A percentile compares a stretch with the other conserved stretches of the same genome.
phyloP scores from a whole-genome alignment of 2,329 filamentous ascomycete species.

The Pestalotiopsis sp. region DNA sequence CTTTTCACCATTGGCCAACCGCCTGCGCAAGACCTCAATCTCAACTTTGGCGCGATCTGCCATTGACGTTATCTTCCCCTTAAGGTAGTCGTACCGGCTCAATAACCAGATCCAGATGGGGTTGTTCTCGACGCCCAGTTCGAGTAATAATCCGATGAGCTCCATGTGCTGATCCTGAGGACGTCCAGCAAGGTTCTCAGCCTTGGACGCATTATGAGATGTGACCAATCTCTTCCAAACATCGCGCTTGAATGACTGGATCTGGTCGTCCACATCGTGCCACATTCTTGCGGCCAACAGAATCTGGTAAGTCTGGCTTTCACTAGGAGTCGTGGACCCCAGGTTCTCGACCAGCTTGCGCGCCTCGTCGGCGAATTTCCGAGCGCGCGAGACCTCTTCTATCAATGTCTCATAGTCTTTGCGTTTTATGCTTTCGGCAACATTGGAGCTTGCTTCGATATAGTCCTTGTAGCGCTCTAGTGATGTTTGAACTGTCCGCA shows the following conservation, averaged over 20 bases:
- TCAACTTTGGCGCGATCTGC: slow-evolving; percentile 89
- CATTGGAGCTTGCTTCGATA: slow-evolving; percentile 75
- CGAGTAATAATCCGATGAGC: slow-evolving; percentile 83
- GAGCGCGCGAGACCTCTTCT: slow-evolving; percentile 83
- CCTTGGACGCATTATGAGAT: slow-evolving; percentile 57
- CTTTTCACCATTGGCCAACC: slow-evolving; percentile 72
- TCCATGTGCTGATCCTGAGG: slow-evolving; percentile 86
- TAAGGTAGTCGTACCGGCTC: slow-evolving; percentile 86
- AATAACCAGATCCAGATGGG: slow-evolving; percentile 96
- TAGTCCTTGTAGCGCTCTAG: slow-evolving; percentile 79
- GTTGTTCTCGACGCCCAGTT: slow-evolving; percentile 92
- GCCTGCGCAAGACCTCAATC: slow-evolving; percentile 84
- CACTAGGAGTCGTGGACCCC: slow-evolving; percentile 61
- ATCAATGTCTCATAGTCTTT: slow-evolving; percentile 88
- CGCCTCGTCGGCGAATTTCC: slow-evolving; percentile 77
- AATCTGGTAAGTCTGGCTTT: slow-evolving; percentile 82
- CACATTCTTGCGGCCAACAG: slow-evolving; percentile 91
- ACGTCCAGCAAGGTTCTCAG: slow-evolving; percentile 49
- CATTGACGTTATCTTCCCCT: slow-evolving; percentile 76
- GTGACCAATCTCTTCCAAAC: slow-evolving; percentile 80
- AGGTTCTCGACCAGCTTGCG: slow-evolving; percentile 63
- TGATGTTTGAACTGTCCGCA: slow-evolving; percentile 75
- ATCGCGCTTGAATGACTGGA: slow-evolving; percentile 84
- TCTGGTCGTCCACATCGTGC: slow-evolving; percentile 87
- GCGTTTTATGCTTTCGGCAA: slow-evolving; percentile 84